Conservation (phyloP, 768 basidiomycete genomes). For the Pulveroboletus frians region DNA sequence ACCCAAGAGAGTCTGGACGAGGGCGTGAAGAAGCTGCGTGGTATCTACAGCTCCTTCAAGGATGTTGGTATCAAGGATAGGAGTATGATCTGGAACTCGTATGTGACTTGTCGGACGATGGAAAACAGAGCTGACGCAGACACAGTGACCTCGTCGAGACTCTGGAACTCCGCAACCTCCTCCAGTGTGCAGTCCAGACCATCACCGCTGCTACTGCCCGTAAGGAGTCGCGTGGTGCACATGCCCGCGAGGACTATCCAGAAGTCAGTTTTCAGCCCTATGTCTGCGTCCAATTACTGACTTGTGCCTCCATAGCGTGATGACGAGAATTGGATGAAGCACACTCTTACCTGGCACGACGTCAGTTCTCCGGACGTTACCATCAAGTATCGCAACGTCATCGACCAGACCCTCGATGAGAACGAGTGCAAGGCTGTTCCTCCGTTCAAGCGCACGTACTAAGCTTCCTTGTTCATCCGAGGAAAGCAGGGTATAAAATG, state of each 20-base stretch:
- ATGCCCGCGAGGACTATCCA: conserved; percentile 97
- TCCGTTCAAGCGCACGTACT: conserved; percentile 97
- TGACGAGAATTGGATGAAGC: conserved; percentile 92
- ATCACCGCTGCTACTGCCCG: conserved; percentile 89
- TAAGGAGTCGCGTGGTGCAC: conserved; percentile 97
- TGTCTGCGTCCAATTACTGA: not conserved
- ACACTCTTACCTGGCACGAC: conserved; percentile 90
- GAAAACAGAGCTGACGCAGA: conserved; percentile 6
- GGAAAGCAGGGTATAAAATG: conserved; percentile 3
- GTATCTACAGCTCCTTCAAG: conserved; percentile 84
- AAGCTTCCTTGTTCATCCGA: conserved; percentile 9
- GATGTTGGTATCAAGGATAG: conserved; percentile 96
- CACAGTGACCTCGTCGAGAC: conserved; percentile 92
- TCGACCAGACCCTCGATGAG: conserved; percentile 83
- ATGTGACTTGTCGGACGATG: conserved; percentile 27
- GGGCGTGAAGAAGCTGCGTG: conserved; percentile 81
- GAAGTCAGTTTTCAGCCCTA: conserved; percentile 49
- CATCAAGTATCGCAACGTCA: conserved; percentile 86
- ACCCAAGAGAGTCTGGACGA: conserved; percentile 87
- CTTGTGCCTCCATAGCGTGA: conserved; percentile 58
- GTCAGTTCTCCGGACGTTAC: conserved; percentile 73
- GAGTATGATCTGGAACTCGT: conserved; percentile 99
- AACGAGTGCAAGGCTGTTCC: conserved; percentile 96
- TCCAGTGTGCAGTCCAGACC: conserved; percentile 94
- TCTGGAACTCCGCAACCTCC: conserved; percentile 90